Evolutionary conservation across 139 green algal genomes (phyloP).

Genomic region (Closterium sp.): DNA sequence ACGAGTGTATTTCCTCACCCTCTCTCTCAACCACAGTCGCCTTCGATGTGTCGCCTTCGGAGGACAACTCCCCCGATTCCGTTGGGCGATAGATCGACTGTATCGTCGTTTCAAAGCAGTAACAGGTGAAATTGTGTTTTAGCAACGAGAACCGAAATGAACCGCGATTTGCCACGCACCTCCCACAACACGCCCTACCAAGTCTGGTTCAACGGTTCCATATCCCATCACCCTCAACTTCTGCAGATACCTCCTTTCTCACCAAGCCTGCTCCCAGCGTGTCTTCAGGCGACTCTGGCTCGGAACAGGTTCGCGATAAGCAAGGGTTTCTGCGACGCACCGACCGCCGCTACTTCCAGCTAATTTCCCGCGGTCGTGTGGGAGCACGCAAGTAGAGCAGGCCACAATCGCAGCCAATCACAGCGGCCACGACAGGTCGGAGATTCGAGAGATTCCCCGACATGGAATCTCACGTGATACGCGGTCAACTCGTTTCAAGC

Average conservation of each 20-base stretch:
- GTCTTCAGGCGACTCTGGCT: not conserved
- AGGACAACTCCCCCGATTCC: too few relatives aligned
- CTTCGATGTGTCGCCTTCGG: too few relatives aligned
- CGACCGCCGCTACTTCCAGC: not conserved
- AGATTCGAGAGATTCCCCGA: not conserved
- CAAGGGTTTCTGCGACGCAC: not conserved
- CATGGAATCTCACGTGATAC: not conserved
- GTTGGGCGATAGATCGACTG: too few relatives aligned
- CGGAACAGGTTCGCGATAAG: not conserved
- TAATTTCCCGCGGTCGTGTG: not conserved
- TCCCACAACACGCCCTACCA: too few relatives aligned
- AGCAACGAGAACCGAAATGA: too few relatives aligned
- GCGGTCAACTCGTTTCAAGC: not conserved
- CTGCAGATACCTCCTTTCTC: not conserved
- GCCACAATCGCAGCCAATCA: not conserved
- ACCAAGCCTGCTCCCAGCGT: not conserved
- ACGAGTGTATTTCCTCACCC: not conserved
- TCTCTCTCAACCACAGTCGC: too few relatives aligned
- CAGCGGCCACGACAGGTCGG: not conserved
- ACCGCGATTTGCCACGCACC: too few relatives aligned
- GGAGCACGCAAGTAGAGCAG: not conserved
- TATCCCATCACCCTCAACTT: too few relatives aligned
- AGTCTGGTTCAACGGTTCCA: too few relatives aligned
- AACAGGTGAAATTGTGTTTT: too few relatives aligned
- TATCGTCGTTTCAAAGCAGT: too few relatives aligned